These are phyloP conservation scores for Canna indica DNA, from an alignment of 176 grass and related monocot genomes.

Conservation along the genomic window DNA sequence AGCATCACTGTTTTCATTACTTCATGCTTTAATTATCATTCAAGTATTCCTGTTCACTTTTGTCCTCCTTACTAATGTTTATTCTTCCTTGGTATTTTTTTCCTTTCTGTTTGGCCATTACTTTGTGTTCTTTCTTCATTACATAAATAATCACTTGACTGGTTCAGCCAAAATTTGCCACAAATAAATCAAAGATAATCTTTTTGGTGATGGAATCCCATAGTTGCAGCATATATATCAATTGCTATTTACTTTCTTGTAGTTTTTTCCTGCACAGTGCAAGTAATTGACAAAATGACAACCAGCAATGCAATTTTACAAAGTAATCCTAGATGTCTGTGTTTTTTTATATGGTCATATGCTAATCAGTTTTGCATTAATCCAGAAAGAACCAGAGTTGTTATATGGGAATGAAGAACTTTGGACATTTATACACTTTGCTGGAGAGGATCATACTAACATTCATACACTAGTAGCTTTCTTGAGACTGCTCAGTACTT, in stretches of 20 bases:
- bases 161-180: background rate
- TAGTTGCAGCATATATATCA: background rate
- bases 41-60: background rate
- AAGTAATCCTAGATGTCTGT: slow-evolving; percentile 3
- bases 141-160: background rate
- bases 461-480: slow-evolving; percentile 87
- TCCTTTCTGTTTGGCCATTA: background rate
- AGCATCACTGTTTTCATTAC: background rate
- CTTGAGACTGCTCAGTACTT: slow-evolving; percentile 71
- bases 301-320: background rate
- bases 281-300: background rate
- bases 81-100: background rate
- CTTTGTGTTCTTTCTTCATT: background rate
- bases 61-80: background rate
- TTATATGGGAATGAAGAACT: slow-evolving; percentile 87
- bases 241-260: background rate
- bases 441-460: slow-evolving; percentile 90
- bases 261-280: background rate
- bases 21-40: background rate
- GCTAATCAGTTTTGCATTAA: slow-evolving; percentile 6
- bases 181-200: background rate
- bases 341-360: slow-evolving; percentile 14
- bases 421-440: slow-evolving; percentile 69
- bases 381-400: slow-evolving; percentile 85
- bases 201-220: background rate